Base-by-base conservation (phyloP, 2,329 filamentous ascomycete genomes). In the Stemphylium beticola region DNA sequence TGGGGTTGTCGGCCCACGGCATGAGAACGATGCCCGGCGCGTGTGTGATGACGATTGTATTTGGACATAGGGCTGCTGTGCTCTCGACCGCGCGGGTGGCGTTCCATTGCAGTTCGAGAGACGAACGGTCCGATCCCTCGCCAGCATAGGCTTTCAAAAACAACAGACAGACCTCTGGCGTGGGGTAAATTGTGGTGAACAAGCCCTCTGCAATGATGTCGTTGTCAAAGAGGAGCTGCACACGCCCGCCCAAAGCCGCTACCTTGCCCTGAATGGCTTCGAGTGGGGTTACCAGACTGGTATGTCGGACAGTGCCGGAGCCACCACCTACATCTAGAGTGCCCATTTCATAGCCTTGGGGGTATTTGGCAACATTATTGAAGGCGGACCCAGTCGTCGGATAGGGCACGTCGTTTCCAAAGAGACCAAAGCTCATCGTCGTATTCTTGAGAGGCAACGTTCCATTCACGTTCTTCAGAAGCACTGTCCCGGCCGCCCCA, bases 61-160 rank as follows among this genome's bases (percentile, higher is more conserved):
- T 83, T 49, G 69, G 73, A 67, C 81, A 83, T 34, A 70, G 57
- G 5, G 66, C 58, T 8, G 81, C 74, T 9, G 79, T 76, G 0
- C 66, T 65, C 17, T 82, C 69, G 1, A 81, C 78, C 0, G 81
- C 59, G 2, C 29, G 20, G 1, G 64, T 72, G 41, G 45, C 68
- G 58, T 81, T 77, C 73, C 78, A 79, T 49, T 80, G 77, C 12
- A 74, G 64, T 11, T 74, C 59, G 10, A 81, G 65, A 0, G 66
- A 67, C 0, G 55, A 49, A 7, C 79, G 72, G 53, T 82, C 80
- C 5, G 62, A 58, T 24, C 78, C 78, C 62, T 82, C 80, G 1
- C 66, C 71, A 0, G 78, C 78, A 66, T 71, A 81, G 4, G 67
- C 81, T 80, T 86, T 87, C 45, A 86, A 71, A 68, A 87, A 85